Evolutionary conservation across 495 filamentous ascomycete species (phyloP), one percentile per base, ranked within the genome.

Genomic region (Lepraria neglecta): DNA sequence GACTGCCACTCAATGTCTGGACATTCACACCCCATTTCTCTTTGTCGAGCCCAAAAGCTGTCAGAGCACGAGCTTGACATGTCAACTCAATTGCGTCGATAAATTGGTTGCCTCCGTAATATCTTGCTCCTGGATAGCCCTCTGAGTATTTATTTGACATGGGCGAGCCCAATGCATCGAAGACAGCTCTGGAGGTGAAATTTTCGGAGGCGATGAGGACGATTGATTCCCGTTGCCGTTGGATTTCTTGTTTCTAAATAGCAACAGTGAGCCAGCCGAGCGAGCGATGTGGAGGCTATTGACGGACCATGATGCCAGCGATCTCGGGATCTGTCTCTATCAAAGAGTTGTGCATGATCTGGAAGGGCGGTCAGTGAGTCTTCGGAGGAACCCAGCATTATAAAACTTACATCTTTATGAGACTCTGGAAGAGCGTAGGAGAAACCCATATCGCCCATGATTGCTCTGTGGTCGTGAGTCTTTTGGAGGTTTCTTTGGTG

Each of bases 101-200:
- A 81, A 96, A 90, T 80, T 99, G 85, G 79, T 97, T 99, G 68
- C 94, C 94, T 74, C 95, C 95, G 73, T 99, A 99, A 83, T 99
- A 99, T 74, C 94, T 87, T 52, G 95, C 94, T 70, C 94, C 94
- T 69, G 95, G 95, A 77, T 96, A 96, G 68, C 94, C 94, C 80
- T 99, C 94, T 4, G 90, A 95, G 84, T 99, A 99, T 80, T 99
- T 99, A 84, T 99, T 92, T 70, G 87, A 91, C 89, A 92, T 92
- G 69, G 88, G 87, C 44, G 89, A 91, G 65, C 90, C 89, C 55
- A 94, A 83, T 65, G 90, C 89, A 77, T 94, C 90, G 77, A 89
- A 92, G 63, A 94, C 90, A 57, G 89, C 89, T 52, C 87, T 87
- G 46, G 90, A 92, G 40, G 90, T 94, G 71, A 95, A 85, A 76